Percentiles rank a stretch among this genome's conserved stretches.
These are phyloP conservation scores for Scleroderma bovista DNA, from an alignment of 768 basidiomycete genomes.

Conservation along the genomic window DNA sequence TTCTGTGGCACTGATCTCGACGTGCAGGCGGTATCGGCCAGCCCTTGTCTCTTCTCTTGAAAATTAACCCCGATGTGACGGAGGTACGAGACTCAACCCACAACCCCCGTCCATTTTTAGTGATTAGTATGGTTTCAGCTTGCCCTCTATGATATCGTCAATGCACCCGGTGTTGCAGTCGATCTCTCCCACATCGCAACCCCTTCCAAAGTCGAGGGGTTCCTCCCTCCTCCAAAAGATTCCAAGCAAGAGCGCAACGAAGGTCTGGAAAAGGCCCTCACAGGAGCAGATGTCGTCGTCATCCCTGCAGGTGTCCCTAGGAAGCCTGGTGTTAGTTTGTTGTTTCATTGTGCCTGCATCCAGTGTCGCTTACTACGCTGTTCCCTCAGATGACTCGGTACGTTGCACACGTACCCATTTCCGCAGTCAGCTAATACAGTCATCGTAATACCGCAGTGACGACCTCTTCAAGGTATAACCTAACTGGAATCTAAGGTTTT, in stretches of 20 bases:
- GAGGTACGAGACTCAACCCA: constrained; percentile 41
- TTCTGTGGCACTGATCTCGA: not conserved
- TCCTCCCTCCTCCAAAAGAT: constrained; percentile 65
- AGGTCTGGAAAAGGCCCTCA: constrained; percentile 76
- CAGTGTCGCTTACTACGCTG: not conserved
- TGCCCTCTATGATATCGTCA: constrained; percentile 91
- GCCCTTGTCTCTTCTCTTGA: constrained; percentile 89
- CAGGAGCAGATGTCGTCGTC: constrained; percentile 84
- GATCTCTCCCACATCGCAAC: constrained; percentile 94
- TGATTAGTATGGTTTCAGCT: constrained; percentile 44
- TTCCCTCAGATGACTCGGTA: constrained; percentile 50
- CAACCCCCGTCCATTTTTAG: not conserved
- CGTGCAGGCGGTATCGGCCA: constrained; percentile 89
- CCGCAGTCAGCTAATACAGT: constrained; percentile 2
- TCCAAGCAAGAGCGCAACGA: constrained; percentile 73
- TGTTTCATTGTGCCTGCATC: constrained; percentile 1
- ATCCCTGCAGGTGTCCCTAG: constrained; percentile 97
- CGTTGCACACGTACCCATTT: constrained; percentile 9
- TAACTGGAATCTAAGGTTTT: not conserved
- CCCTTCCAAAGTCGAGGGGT: constrained; percentile 79
- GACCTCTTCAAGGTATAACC: constrained; percentile 85
- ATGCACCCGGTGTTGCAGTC: constrained; percentile 94
- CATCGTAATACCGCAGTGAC: constrained; percentile 48
- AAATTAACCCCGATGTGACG: constrained; percentile 75
- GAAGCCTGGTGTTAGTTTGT: constrained; percentile 76